Percentiles rank a stretch among this genome's conserved stretches.
These are phyloP conservation scores for Aspergillus sp. DNA, from an alignment of 2,329 filamentous ascomycete species.

Conservation along the genomic window DNA sequence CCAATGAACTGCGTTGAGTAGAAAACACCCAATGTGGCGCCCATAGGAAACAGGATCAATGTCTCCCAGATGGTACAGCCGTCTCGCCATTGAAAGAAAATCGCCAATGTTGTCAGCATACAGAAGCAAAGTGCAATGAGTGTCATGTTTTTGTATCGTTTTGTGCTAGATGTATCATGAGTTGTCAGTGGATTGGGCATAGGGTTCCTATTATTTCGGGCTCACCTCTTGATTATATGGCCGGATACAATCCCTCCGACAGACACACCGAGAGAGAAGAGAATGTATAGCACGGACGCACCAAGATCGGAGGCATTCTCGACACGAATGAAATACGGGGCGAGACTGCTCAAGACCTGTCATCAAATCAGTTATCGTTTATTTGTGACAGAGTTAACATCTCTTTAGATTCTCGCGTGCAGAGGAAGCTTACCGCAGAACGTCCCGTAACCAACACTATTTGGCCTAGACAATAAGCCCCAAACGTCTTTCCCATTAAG, in stretches of 20 bases:
- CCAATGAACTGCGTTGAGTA: slow-evolving; percentile 21
- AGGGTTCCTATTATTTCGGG: too few relatives aligned
- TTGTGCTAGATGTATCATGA: neutral
- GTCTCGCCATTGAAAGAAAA: slow-evolving; percentile 19
- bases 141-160: slow-evolving; percentile 8
- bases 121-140: neutral
- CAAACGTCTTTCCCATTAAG: slow-evolving; percentile 10
- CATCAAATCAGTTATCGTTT: too few relatives aligned
- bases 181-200: neutral
- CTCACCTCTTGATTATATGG: slow-evolving; percentile 15
- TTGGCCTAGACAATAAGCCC: slow-evolving; percentile 14
- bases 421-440: slow-evolving; percentile 11
- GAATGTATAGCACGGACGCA: slow-evolving; percentile 6
- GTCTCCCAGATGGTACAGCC: slow-evolving; percentile 14
- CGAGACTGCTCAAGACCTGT: neutral
- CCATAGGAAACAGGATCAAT: slow-evolving; percentile 9
- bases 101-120: slow-evolving; percentile 7
- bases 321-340: slow-evolving; percentile 20
- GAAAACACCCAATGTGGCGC: slow-evolving; percentile 16
- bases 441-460: slow-evolving; percentile 11
- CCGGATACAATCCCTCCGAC: slow-evolving; percentile 1
- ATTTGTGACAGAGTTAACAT: neutral
- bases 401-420: too few relatives aligned
- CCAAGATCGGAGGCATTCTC: slow-evolving; percentile 11
- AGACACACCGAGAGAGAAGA: neutral